Evolutionary conservation across 805 yeast species (phyloP), one percentile per base, ranked within the genome.

Genomic region (Teunomyces cretensis): DNA sequence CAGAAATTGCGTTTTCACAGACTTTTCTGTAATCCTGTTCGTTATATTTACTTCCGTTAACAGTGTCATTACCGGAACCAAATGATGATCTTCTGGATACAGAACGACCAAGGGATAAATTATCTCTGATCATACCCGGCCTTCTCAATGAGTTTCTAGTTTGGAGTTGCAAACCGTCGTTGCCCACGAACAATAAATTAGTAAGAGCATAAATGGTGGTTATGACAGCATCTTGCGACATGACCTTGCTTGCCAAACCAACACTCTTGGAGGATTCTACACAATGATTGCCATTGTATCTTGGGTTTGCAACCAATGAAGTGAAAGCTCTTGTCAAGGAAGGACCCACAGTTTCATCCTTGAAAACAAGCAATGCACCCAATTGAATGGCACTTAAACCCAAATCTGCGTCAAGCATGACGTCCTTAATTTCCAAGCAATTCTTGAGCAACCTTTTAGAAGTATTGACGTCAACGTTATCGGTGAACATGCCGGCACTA

Each of bases 121-220:
- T 47, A 37, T 54, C 49, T 30, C 41, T 33, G n/a, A 37, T 6
- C 11, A 33, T 22, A 3, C 31, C 33, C 8, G 36, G 24, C 64
- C 75, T 51, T 41, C 61, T 53, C 32, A 46, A 40, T 24, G 50
- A 49, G 38, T 51, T 50, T 42, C 65, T 54, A 6, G 57, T 52
- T 40, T 53, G 64, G n/a, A 59, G 48, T 43, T 62, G 65, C 28
- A 57, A 54, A 41, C 59, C 67, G 54, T 67, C 76, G 48, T 66
- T 78, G 12, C 76, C 83, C 43, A 74, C 78, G 42, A 84, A 78
- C 27, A 92, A 66, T 47, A 86, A 62, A 60, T 94, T 94, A 14
- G 87, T 81, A 51, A 92, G 73, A 0, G 95, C 83, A 65, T 94
- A 94, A 42, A 94, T 81, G 1, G 92, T 79, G 6, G 96, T 84